Evolutionary conservation across 768 basidiomycete genomes (phyloP).

Genomic region (Rhizopogon sp.): DNA sequence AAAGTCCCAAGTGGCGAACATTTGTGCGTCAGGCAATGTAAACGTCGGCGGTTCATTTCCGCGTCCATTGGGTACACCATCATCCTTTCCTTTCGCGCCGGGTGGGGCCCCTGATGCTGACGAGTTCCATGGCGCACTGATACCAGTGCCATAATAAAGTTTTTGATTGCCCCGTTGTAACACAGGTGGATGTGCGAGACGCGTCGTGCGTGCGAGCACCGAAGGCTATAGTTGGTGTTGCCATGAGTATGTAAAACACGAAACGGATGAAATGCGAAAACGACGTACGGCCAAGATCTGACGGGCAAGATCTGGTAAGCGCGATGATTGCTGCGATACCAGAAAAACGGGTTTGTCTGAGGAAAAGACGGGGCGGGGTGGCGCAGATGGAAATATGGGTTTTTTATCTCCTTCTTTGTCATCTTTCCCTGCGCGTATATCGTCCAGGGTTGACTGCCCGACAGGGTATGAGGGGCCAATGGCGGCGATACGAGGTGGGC

Average conservation of each 20-base stretch:
- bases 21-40: constrained; percentile 40
- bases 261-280: neutral
- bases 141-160: constrained; percentile 35
- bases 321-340: constrained; percentile 56
- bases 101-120: constrained; percentile 14
- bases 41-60: constrained; percentile 23
- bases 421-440: constrained; percentile 34
- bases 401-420: constrained; percentile 49
- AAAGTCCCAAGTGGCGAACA: constrained; percentile 48
- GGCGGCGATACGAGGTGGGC: constrained; percentile 55
- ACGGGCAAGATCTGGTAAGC: constrained; percentile 64
- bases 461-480: constrained; percentile 66
- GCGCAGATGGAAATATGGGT: constrained; percentile 27
- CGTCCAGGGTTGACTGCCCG: constrained; percentile 29
- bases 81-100: constrained; percentile 21
- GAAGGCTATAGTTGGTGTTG: constrained; percentile 35
- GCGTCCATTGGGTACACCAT: constrained; percentile 14
- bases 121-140: constrained; percentile 43
- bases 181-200: constrained; percentile 61
- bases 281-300: constrained; percentile 60
- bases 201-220: constrained; percentile 54
- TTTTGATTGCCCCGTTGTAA: constrained; percentile 44
- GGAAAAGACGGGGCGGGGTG: constrained; percentile 35
- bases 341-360: constrained; percentile 57
- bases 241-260: neutral